phyloP scores from a whole-genome alignment of 208 protist species.

The Leishmania gerbilli region DNA sequence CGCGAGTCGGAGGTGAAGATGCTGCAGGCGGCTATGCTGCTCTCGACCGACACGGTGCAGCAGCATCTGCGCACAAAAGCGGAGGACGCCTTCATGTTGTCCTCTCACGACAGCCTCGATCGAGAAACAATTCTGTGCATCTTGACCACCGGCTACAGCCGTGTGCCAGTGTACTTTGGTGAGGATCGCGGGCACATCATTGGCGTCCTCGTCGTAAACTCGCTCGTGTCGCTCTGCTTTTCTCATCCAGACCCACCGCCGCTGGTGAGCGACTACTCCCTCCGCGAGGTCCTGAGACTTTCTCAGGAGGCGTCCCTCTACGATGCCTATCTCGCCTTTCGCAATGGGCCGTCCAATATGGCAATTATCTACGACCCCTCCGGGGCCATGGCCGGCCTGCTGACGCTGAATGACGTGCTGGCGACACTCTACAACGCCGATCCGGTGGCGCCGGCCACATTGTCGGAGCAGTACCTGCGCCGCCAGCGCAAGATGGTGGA shows the following conservation, averaged over 20 bases:
- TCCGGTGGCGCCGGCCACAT: slow-evolving; percentile 14
- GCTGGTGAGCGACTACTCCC: slow-evolving; percentile 66
- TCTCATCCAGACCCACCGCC: slow-evolving; percentile 48
- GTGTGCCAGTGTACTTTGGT: slow-evolving; percentile 85
- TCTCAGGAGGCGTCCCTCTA: slow-evolving; percentile 57
- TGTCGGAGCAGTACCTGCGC: slow-evolving; percentile 25
- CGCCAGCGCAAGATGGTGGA: slow-evolving; percentile 54
- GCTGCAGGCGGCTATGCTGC: slow-evolving; percentile 70
- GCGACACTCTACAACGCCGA: slow-evolving; percentile 53
- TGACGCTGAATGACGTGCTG: slow-evolving; percentile 74
- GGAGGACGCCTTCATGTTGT: slow-evolving; percentile 81
- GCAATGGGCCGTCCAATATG: slow-evolving; percentile 58
- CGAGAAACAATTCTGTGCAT: slow-evolving; percentile 63
- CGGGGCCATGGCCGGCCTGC: slow-evolving; percentile 57
- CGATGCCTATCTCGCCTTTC: slow-evolving; percentile 70
- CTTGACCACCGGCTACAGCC: slow-evolving; percentile 67
- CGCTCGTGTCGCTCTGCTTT: slow-evolving; percentile 73
- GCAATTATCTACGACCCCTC: slow-evolving; percentile 59
- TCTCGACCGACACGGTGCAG: slow-evolving; percentile 65
- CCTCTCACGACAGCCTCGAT: slow-evolving; percentile 57
- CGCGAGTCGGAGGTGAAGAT: slow-evolving; percentile 70
- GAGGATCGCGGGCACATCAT: slow-evolving; percentile 76
- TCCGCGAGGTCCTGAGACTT: slow-evolving; percentile 65
- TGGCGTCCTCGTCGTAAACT: slow-evolving; percentile 86
- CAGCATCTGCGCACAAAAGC: slow-evolving; percentile 57